These are phyloP conservation scores for Alternaria sp. DNA, from an alignment of 2,329 filamentous ascomycete species.

Conservation along the genomic window DNA sequence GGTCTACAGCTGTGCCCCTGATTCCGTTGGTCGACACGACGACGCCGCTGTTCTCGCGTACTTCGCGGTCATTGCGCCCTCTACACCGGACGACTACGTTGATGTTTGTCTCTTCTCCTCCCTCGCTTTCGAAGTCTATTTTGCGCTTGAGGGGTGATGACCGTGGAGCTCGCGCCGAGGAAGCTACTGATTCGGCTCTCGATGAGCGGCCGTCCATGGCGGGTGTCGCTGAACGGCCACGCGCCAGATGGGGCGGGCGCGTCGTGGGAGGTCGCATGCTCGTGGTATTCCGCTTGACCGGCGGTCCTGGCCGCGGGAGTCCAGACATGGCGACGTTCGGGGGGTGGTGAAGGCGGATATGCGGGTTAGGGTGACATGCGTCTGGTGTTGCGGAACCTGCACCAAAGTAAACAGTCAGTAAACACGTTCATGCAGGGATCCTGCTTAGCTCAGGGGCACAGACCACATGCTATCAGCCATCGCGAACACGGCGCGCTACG, in stretches of 20 bases:
- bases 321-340: conserved; percentile 57
- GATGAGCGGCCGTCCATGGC: conserved; percentile 63
- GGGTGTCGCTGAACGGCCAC: conserved; percentile 59
- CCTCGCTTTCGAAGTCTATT: conserved; percentile 76
- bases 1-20: conserved; percentile 80
- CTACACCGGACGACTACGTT: conserved; percentile 95
- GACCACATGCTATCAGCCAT: neutral
- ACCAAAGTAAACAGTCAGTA: conserved; percentile 30
- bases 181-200: conserved; percentile 72
- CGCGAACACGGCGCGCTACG: conserved; percentile 12
- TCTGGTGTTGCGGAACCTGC: conserved; percentile 15
- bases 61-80: conserved; percentile 89
- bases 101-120: conserved; percentile 88
- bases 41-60: conserved; percentile 92
- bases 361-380: conserved; percentile 16
- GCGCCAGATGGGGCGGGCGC: conserved; percentile 56
- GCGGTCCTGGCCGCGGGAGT: conserved; percentile 59
- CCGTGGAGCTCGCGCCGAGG: conserved; percentile 50
- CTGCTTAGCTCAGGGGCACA: neutral
- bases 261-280: conserved; percentile 63
- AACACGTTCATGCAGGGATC: conserved; percentile 14
- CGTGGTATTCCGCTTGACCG: conserved; percentile 55
- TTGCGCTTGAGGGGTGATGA: conserved; percentile 75
- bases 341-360: conserved; percentile 23
- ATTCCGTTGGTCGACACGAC: conserved; percentile 88